A percentile compares a stretch with the other conserved stretches of the same genome.
These are phyloP conservation scores for Aureobasidium uvarum DNA, from an alignment of 2,329 filamentous ascomycete genomes.

Conservation along the genomic window DNA sequence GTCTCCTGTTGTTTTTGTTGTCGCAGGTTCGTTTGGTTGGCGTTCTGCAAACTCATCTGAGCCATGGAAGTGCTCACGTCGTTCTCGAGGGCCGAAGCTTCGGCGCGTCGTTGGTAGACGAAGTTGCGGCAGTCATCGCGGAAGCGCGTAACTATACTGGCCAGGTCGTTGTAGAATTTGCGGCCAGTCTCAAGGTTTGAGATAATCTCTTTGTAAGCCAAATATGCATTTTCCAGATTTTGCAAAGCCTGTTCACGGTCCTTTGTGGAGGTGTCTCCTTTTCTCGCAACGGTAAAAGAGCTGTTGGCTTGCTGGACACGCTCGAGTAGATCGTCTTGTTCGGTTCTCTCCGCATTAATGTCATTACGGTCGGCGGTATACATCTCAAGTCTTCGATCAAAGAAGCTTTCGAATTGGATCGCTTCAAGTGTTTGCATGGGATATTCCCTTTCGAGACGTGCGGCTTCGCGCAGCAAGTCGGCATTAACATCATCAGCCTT, in stretches of 20 bases:
- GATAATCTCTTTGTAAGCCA: conserved; percentile 95
- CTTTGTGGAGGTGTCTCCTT: conserved; percentile 62
- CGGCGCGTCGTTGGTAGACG: conserved; percentile 74
- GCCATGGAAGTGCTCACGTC: conserved; percentile 62
- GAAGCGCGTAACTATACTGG: conserved; percentile 80
- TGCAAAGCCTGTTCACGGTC: conserved; percentile 87
- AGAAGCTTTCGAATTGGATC: conserved; percentile 88
- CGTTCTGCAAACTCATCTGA: conserved; percentile 52
- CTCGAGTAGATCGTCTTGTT: conserved; percentile 70
- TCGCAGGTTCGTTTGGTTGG: conserved; percentile 44
- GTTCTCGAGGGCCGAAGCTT: conserved; percentile 74
- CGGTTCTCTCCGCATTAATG: conserved; percentile 68
- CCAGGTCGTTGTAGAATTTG: conserved; percentile 96
- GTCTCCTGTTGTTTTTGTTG: conserved; percentile 46
- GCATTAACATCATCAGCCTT: conserved; percentile 82
- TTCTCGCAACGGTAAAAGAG: conserved; percentile 71
- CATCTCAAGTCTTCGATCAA: conserved; percentile 74
- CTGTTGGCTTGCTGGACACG: conserved; percentile 73
- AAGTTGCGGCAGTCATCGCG: conserved; percentile 77
- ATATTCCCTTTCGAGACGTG: conserved; percentile 79
- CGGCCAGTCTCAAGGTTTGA: conserved; percentile 86
- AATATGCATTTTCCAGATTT: conserved; percentile 82
- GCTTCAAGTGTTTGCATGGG: conserved; percentile 81
- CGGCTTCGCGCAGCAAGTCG: conserved; percentile 78
- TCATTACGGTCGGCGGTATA: conserved; percentile 78